These are phyloP conservation scores for Cladosporium sp. DNA, from an alignment of 2,329 filamentous ascomycete species.

Conservation along the genomic window DNA sequence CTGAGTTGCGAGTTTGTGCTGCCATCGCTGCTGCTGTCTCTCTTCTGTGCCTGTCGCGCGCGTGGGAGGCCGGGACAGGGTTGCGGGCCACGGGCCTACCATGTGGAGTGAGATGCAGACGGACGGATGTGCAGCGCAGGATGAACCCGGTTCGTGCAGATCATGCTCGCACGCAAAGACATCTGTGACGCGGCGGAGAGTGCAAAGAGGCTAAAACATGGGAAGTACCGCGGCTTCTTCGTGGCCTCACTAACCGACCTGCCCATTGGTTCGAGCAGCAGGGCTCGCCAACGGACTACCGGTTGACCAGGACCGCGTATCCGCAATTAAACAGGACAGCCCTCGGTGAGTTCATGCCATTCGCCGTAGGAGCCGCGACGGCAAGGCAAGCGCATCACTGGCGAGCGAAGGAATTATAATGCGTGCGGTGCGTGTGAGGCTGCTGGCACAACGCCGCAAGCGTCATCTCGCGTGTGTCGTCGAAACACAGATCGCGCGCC, in stretches of 20 bases:
- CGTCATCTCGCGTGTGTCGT: slow-evolving; percentile 11
- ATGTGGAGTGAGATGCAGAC: slow-evolving; percentile 6
- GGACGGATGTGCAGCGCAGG: slow-evolving; percentile 5
- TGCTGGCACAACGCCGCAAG: slow-evolving; percentile 2
- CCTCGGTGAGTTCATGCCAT: too few relatives aligned
- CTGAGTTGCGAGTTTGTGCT: slow-evolving; percentile 3
- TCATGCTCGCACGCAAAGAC: slow-evolving; percentile 6
- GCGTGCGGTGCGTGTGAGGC: slow-evolving; percentile 5
- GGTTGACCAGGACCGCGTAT: slow-evolving; percentile 1
- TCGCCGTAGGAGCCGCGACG: too few relatives aligned
- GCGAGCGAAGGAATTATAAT: too few relatives aligned
- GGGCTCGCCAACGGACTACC: not conserved
- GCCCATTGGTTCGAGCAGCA: not conserved
- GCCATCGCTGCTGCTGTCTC: not conserved
- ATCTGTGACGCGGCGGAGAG: slow-evolving; percentile 6
- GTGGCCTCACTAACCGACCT: not conserved
- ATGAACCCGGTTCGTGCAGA: slow-evolving; percentile 12
- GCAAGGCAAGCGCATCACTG: too few relatives aligned
- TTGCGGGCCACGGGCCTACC: not conserved
- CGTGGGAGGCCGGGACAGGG: slow-evolving; percentile 12
- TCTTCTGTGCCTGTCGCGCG: slow-evolving; percentile 6
- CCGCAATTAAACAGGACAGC: not conserved
- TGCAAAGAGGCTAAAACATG: slow-evolving; percentile 5
- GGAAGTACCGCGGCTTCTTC: slow-evolving; percentile 12
- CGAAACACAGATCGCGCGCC: slow-evolving; percentile 7